A percentile compares a stretch with the other conserved stretches of the same genome.
These are phyloP conservation scores for Kentomonas sorsogonicus DNA, from an alignment of 208 protist species.

Conservation along the genomic window DNA sequence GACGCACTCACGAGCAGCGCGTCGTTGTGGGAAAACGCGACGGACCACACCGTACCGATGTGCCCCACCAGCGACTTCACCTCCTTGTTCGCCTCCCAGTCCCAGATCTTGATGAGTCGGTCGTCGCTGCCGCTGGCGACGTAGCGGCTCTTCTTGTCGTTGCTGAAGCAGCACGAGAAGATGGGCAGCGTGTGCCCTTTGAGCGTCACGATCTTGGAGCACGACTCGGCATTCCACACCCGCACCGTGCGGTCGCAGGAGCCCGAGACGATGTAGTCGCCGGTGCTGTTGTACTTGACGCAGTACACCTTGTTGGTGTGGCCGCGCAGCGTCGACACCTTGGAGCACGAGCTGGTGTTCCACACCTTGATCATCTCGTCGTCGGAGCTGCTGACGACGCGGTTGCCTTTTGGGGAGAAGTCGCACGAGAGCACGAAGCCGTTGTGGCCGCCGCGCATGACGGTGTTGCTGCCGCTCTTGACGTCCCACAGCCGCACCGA, in stretches of 20 bases:
- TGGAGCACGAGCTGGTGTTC: conserved; percentile 60
- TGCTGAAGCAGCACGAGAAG: conserved; percentile 82
- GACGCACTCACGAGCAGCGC: conserved; percentile 64
- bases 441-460: conserved; percentile 86
- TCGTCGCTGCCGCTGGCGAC: conserved; percentile 80
- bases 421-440: conserved; percentile 85
- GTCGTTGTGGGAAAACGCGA: conserved; percentile 63
- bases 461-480: conserved; percentile 39
- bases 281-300: conserved; percentile 80
- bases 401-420: conserved; percentile 82
- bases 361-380: conserved; percentile 80
- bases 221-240: conserved; percentile 77
- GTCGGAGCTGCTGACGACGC: conserved; percentile 66
- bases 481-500: conserved; percentile 78
- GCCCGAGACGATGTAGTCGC: conserved; percentile 85
- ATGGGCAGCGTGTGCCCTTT: conserved; percentile 68
- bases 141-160: conserved; percentile 61
- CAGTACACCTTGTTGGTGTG: conserved; percentile 93
- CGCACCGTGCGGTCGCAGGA: conserved; percentile 74
- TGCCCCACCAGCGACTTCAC: conserved; percentile 63
- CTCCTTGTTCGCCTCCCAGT: conserved; percentile 64
- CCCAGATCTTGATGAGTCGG: conserved; percentile 79
- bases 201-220: conserved; percentile 51
- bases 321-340: conserved; percentile 85
- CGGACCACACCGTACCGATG: conserved; percentile 80